Conservation (phyloP, 305 asterid species). For the Salvia sclarea region DNA sequence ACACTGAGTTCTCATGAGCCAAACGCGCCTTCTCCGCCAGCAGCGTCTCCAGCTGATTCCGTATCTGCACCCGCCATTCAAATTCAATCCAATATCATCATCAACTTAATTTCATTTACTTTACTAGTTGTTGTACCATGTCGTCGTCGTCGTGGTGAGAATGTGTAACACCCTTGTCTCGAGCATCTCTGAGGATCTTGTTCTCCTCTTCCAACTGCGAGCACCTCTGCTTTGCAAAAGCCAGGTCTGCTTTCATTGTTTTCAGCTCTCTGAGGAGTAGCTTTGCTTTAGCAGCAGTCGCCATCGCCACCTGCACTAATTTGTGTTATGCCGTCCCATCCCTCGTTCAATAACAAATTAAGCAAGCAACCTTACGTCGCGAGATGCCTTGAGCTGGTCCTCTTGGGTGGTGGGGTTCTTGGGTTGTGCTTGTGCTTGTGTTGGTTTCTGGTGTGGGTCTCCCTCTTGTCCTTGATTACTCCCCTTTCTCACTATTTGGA, state of each 20-base stretch:
- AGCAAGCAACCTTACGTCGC: constrained; percentile 97
- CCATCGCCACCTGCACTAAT: constrained; percentile 79
- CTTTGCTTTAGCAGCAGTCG: constrained; percentile 91
- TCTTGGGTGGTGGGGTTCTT: constrained; percentile 58
- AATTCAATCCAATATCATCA: too few species aligned
- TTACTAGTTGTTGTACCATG: too few species aligned
- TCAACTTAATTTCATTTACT: too few species aligned
- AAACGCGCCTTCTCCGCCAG: constrained; percentile 76
- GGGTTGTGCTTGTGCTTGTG: background rate
- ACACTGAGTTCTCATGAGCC: constrained; percentile 70
- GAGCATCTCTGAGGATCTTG: constrained; percentile 70
- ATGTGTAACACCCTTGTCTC: constrained; percentile 68
- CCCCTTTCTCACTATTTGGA: constrained; percentile 62
- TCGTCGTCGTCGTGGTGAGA: constrained; percentile 68
- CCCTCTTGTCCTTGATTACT: background rate
- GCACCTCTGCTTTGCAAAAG: constrained; percentile 74
- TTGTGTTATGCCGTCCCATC: too few species aligned
- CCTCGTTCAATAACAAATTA: too few species aligned
- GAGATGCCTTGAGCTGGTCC: constrained; percentile 86
- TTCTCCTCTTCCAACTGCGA: constrained; percentile 94
- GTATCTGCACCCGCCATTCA: too few species aligned
- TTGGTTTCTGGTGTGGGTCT: background rate
- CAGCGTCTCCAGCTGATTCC: constrained; percentile 76
- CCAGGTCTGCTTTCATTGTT: constrained; percentile 80
- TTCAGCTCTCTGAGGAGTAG: constrained; percentile 87